phyloP scores from a whole-genome alignment of 2,329 filamentous ascomycete species.

The Aphanoascus verrucosus region DNA sequence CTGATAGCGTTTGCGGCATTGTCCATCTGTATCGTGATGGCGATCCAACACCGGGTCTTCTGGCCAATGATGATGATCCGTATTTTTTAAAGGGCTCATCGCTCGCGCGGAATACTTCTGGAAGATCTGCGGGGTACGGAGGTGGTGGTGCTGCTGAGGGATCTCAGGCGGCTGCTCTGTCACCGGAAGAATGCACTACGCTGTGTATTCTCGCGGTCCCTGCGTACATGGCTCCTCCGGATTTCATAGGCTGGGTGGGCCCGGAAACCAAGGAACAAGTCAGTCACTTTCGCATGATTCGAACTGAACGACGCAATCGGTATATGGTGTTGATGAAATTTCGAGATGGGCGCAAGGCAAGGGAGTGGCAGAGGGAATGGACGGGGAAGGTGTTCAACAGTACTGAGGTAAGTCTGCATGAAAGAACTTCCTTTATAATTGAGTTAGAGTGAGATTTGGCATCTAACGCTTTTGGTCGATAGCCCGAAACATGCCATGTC shows the following conservation, averaged over 20 bases:
- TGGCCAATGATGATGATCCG: conserved; percentile 36
- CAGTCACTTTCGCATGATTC: conserved; percentile 87
- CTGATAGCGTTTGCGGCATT: conserved; percentile 79
- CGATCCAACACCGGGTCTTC: conserved; percentile 57
- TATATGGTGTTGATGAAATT: conserved; percentile 98
- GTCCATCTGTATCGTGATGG: conserved; percentile 88
- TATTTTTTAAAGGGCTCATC: conserved; percentile 31
- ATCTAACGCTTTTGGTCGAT: conserved; percentile 7
- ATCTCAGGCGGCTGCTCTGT: conserved; percentile 11
- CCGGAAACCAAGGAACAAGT: conserved; percentile 77
- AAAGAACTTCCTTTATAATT: conserved; percentile 13
- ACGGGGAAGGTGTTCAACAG: conserved; percentile 89
- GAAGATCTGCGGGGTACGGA: conserved; percentile 15
- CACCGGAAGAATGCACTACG: conserved; percentile 60
- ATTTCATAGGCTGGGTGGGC: conserved; percentile 84
- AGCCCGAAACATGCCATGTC: conserved; percentile 89
- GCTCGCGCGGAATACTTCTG: conserved; percentile 22
- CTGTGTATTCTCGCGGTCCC: conserved; percentile 91
- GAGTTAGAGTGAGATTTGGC: conserved; percentile 10
- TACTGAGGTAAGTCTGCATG: conserved; percentile 58
- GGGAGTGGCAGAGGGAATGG: conserved; percentile 72
- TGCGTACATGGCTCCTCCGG: conserved; percentile 80
- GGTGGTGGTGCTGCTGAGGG: conserved; percentile 12
- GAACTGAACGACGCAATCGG: conserved; percentile 76
- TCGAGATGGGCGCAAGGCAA: conserved; percentile 60